A percentile compares a stretch with the other conserved stretches of the same genome.
Evolutionary conservation across 306 rosid species (phyloP).

Genomic region (Echinosophora koreensis): DNA sequence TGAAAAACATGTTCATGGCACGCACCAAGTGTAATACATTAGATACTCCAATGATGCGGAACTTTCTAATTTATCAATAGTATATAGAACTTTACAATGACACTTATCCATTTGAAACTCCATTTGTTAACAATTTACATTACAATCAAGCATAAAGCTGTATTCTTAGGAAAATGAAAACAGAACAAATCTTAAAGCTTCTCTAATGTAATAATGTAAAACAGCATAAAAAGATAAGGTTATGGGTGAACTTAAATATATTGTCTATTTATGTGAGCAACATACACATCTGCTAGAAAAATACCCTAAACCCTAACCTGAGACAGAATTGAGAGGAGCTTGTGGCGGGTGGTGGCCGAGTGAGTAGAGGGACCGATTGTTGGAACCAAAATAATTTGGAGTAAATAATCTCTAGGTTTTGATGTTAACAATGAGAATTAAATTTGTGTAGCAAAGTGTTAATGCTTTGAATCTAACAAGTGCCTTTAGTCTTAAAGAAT

Average conservation of each 20-base stretch:
- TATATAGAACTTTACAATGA: constrained; percentile 24
- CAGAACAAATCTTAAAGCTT: constrained; percentile 23
- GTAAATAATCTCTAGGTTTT: too few relatives aligned
- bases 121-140: neutral
- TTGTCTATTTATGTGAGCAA: neutral
- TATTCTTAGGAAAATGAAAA: constrained; percentile 9
- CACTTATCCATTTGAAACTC: neutral
- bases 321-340: too few relatives aligned
- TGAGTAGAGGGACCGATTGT: too few relatives aligned
- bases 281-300: too few relatives aligned
- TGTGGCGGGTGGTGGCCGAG: too few relatives aligned
- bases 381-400: too few relatives aligned
- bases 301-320: too few relatives aligned
- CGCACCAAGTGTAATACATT: neutral
- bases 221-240: neutral
- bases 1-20: constrained; percentile 14
- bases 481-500: too few relatives aligned
- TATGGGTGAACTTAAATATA: neutral
- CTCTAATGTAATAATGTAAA: constrained; percentile 9
- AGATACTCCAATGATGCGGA: constrained; percentile 1
- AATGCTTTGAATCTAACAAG: too few relatives aligned
- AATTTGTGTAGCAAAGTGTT: too few relatives aligned
- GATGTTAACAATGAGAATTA: too few relatives aligned
- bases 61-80: constrained; percentile 1
- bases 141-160: neutral